Evolutionary conservation across 2,329 filamentous ascomycete genomes (phyloP).

Genomic region (Fusarium aywerte): DNA sequence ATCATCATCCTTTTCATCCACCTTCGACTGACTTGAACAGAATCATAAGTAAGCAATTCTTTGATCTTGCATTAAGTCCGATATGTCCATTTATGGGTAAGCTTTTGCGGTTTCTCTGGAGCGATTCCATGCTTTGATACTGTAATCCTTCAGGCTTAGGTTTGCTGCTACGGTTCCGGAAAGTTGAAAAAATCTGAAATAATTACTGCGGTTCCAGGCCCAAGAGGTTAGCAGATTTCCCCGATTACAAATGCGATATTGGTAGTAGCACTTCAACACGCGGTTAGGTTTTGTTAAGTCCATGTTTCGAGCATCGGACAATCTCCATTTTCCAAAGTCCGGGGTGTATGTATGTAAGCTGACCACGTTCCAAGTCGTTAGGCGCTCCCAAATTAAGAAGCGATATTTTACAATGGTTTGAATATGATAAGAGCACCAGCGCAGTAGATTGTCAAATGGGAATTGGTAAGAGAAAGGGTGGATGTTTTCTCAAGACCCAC

Average conservation of each 20-base stretch:
- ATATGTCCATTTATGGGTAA: slow-evolving; percentile 2
- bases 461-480: not conserved
- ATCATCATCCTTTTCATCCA: accelerated
- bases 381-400: no score
- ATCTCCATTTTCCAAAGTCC: slow-evolving; percentile 33
- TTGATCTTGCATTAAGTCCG: slow-evolving; percentile 10
- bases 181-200: not conserved
- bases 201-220: not conserved
- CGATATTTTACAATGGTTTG: not conserved
- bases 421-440: not conserved
- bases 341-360: not conserved
- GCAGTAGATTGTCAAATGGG: not conserved
- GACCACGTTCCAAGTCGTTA: not conserved
- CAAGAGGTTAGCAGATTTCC: no score
- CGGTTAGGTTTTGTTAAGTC: slow-evolving; percentile 6
- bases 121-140: not conserved
- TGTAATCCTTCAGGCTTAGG: not conserved
- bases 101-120: accelerated
- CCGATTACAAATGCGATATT: not conserved
- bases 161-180: not conserved
- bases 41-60: not conserved
- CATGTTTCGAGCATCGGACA: slow-evolving; percentile 9
- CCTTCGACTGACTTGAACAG: not conserved
- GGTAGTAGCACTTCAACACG: not conserved
- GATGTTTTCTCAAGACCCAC: not conserved